phyloP scores from a whole-genome alignment of 345 rosid genomes.

The Abelmoschus esculentus region DNA sequence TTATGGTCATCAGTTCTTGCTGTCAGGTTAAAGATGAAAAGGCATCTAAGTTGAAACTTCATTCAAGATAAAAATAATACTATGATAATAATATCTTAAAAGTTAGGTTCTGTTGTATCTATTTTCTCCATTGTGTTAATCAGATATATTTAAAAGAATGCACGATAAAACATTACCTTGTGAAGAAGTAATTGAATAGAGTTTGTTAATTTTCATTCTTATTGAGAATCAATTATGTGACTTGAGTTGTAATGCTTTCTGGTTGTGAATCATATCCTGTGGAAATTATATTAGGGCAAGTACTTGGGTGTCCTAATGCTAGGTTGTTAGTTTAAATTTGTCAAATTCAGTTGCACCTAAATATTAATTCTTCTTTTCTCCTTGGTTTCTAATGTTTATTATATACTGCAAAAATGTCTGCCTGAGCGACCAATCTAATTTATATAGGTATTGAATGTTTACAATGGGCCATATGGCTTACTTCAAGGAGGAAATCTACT shows the following conservation, averaged over 20 bases:
- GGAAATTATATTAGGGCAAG: not conserved
- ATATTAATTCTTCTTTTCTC: not conserved
- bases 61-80: not conserved
- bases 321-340: conserved; percentile 2
- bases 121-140: not conserved
- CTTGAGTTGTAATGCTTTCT: not conserved
- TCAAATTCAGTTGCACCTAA: not conserved
- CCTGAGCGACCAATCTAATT: conserved; percentile 14
- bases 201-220: not conserved
- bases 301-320: not conserved
- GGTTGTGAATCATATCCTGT: not conserved
- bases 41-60: not conserved
- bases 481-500: conserved; percentile 50
- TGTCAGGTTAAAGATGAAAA: not conserved
- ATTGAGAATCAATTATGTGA: not conserved
- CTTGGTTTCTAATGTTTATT: not conserved
- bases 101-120: not conserved
- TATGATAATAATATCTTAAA: not conserved
- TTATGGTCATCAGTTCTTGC: not conserved
- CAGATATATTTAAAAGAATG: not conserved
- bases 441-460: conserved; percentile 74
- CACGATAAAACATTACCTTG: not conserved
- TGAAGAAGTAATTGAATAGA: not conserved
- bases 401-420: not conserved
- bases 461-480: conserved; percentile 69